Evolutionary conservation across 2,329 filamentous ascomycete species (phyloP).

Genomic region (Taxawa tesnikishii): DNA sequence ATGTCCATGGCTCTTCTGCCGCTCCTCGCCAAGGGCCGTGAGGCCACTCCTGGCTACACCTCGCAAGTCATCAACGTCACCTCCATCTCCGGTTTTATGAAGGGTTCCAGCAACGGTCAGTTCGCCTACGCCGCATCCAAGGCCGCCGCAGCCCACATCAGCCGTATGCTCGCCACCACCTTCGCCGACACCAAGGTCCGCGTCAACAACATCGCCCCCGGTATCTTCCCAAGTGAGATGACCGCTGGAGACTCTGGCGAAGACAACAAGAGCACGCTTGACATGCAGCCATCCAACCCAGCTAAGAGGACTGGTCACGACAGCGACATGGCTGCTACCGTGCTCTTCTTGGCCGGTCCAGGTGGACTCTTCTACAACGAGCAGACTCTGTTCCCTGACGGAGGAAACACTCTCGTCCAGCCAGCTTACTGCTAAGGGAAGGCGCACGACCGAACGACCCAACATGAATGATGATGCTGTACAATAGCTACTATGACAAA

Average conservation of each 20-base stretch:
- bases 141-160: constrained; percentile 33
- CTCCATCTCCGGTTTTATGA: constrained; percentile 39
- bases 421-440: constrained; percentile 4
- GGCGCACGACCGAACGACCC: too few relatives aligned
- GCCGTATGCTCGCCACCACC: constrained; percentile 32
- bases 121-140: constrained; percentile 41
- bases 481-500: background rate
- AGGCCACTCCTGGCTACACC: constrained; percentile 33
- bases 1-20: constrained; percentile 43
- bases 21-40: constrained; percentile 36
- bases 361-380: constrained; percentile 42
- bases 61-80: constrained; percentile 42
- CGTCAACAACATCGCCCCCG: constrained; percentile 32
- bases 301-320: constrained; percentile 31
- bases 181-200: constrained; percentile 30
- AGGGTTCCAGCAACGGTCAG: constrained; percentile 37
- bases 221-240: constrained; percentile 35
- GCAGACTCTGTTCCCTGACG: constrained; percentile 40
- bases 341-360: constrained; percentile 38
- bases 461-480: background rate
- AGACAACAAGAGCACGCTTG: constrained; percentile 34
- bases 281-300: constrained; percentile 30
- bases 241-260: constrained; percentile 32
- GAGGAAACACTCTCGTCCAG: constrained; percentile 14
- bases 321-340: constrained; percentile 38